Evolutionary conservation across 2,329 filamentous ascomycete species (phyloP).

Genomic region (Hypocrella siamensis): DNA sequence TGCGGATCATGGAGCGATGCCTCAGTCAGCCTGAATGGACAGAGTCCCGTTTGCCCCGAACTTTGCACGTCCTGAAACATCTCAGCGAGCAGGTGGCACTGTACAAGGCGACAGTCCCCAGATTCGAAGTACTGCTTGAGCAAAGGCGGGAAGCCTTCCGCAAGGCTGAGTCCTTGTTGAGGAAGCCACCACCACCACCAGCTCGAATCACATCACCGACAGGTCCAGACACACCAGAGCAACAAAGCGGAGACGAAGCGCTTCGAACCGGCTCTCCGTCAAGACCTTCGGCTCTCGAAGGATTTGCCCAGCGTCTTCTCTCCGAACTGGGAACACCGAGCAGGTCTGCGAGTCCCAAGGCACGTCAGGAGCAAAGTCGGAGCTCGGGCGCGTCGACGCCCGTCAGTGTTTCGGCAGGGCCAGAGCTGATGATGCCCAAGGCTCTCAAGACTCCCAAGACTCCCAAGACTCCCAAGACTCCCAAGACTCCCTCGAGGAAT

Average conservation of each 20-base stretch:
- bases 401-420: slow-evolving; percentile 4
- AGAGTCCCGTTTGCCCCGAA: slow-evolving; percentile 29
- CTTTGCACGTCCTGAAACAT: slow-evolving; percentile 41
- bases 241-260: slow-evolving; percentile 24
- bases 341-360: slow-evolving; percentile 32
- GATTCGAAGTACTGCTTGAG: slow-evolving; percentile 58
- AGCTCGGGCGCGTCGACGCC: slow-evolving; percentile 17
- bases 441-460: slow-evolving; percentile 16
- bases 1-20: slow-evolving; percentile 33
- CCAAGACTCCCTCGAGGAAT: slow-evolving; percentile 25
- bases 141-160: slow-evolving; percentile 49
- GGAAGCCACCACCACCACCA: slow-evolving; percentile 13
- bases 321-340: slow-evolving; percentile 41
- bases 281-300: slow-evolving; percentile 39
- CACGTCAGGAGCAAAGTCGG: slow-evolving; percentile 27
- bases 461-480: slow-evolving; percentile 23
- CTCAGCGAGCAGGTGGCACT: slow-evolving; percentile 46
- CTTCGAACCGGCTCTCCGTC: slow-evolving; percentile 34
- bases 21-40: slow-evolving; percentile 38
- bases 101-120: slow-evolving; percentile 49
- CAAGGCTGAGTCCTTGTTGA: slow-evolving; percentile 35
- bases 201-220: slow-evolving; percentile 13
- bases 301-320: slow-evolving; percentile 46
- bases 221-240: slow-evolving; percentile 22
- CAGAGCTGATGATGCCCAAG: slow-evolving; percentile 12